Evolutionary conservation across 2,329 filamentous ascomycete genomes (phyloP).

Genomic region (Trichoderma sp.): DNA sequence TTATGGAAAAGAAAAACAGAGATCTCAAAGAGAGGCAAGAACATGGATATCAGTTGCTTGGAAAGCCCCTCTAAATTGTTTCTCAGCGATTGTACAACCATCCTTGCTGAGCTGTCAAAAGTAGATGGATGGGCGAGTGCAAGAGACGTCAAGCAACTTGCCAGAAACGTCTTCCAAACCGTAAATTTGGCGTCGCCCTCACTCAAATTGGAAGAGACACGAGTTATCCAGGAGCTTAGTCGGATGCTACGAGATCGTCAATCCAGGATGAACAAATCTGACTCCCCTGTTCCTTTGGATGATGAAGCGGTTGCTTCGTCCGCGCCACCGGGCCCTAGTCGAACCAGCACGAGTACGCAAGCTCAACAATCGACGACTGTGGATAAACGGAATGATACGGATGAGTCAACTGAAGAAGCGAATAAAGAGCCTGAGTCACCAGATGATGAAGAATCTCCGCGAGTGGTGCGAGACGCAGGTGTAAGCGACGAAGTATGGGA

Average conservation of each 20-base stretch:
- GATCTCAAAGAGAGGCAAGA: constrained; percentile 24
- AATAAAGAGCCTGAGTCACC: background rate
- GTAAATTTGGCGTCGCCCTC: constrained; percentile 22
- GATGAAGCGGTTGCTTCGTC: constrained; percentile 2
- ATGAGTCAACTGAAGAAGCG: constrained; percentile 10
- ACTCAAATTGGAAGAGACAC: constrained; percentile 24
- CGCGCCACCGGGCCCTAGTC: background rate
- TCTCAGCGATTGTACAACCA: constrained; percentile 14
- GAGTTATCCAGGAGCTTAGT: constrained; percentile 24
- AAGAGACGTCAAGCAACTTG: constrained; percentile 58
- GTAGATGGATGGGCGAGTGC: constrained; percentile 61
- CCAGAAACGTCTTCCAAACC: constrained; percentile 47
- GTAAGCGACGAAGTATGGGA: constrained; percentile 62
- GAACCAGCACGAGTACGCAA: background rate
- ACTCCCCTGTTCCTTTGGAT: background rate
- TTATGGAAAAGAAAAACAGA: constrained; percentile 35
- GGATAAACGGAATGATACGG: background rate
- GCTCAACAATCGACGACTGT: background rate
- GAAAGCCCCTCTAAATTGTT: constrained; percentile 24
- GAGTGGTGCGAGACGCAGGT: constrained; percentile 48
- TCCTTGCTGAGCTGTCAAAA: constrained; percentile 41
- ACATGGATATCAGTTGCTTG: constrained; percentile 29
- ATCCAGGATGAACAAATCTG: constrained; percentile 1
- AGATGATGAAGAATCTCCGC: background rate
- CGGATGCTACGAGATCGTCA: constrained; percentile 25